A percentile compares a stretch with the other conserved stretches of the same genome.
These are phyloP conservation scores for Colletotrichum trifolii DNA, from an alignment of 2,329 filamentous ascomycete genomes.

Conservation along the genomic window DNA sequence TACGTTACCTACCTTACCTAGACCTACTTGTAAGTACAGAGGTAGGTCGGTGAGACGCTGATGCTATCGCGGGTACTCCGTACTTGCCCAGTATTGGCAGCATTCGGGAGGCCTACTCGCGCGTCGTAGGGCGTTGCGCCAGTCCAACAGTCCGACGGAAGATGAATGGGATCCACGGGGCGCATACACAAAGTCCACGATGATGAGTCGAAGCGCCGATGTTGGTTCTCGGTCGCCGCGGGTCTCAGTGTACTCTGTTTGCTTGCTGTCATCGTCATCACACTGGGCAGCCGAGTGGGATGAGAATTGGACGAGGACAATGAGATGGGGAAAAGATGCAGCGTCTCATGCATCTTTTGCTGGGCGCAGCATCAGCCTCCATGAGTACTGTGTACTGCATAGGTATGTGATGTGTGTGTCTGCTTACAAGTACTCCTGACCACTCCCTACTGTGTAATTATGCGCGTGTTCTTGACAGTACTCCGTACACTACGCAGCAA, in stretches of 20 bases:
- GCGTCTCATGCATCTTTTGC: conserved; percentile 5
- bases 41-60: not conserved
- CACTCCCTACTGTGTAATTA: not conserved
- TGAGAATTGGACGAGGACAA: not conserved
- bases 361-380: conserved; percentile 3
- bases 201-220: conserved; percentile 3
- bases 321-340: not conserved
- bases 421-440: no score
- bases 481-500: not conserved
- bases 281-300: not conserved
- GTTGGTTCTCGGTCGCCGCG: conserved; percentile 24
- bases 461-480: conserved; percentile 4
- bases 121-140: not conserved
- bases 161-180: conserved; percentile 2
- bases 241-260: conserved; percentile 14
- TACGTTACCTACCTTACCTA: not conserved
- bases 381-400: no score
- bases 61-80: no score
- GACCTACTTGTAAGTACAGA: not conserved
- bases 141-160: conserved; percentile 1
- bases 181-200: not conserved
- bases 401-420: no score
- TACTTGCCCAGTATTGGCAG: no score
- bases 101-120: no score
- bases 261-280: not conserved